These are phyloP conservation scores for Bruguiera gymnorhiza DNA, from an alignment of 345 rosid species.

Conservation along the genomic window DNA sequence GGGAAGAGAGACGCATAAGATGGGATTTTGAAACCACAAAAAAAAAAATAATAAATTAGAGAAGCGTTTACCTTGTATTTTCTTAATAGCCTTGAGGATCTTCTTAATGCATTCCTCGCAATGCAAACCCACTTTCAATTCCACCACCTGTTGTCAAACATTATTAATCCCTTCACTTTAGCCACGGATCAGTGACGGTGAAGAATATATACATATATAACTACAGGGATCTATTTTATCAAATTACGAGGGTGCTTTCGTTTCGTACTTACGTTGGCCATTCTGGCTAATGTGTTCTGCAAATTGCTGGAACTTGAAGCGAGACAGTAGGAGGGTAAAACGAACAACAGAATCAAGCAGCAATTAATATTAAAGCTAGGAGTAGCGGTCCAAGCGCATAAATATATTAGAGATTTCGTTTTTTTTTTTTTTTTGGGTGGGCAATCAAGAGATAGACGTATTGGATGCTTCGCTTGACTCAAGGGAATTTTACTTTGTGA, in stretches of 20 bases:
- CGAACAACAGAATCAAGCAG: background rate
- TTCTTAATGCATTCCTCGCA: slow-evolving; percentile 79
- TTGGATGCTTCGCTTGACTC: slow-evolving; percentile 41
- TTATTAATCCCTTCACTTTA: background rate
- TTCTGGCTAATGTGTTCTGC: slow-evolving; percentile 9
- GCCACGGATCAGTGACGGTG: background rate
- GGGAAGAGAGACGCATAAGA: background rate
- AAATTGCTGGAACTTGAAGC: background rate
- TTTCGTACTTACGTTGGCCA: slow-evolving; percentile 38
- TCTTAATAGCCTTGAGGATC: slow-evolving; percentile 83
- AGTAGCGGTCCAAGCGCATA: background rate
- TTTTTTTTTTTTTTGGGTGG: too few relatives aligned
- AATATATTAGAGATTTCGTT: background rate
- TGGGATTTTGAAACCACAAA: background rate
- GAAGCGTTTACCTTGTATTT: slow-evolving; percentile 52
- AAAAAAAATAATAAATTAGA: background rate
- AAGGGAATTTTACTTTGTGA: slow-evolving; percentile 18
- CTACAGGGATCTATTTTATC: too few relatives aligned
- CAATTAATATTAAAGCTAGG: background rate
- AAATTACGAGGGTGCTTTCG: background rate
- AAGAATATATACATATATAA: background rate
- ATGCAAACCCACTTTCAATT: slow-evolving; percentile 70
- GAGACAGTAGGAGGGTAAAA: background rate
- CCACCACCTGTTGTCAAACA: slow-evolving; percentile 54
- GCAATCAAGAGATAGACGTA: slow-evolving; percentile 11